Evolutionary conservation across 1,284 basidiomycete species (phyloP).

Genomic region (Cutaneotrichosporon dermatis): DNA sequence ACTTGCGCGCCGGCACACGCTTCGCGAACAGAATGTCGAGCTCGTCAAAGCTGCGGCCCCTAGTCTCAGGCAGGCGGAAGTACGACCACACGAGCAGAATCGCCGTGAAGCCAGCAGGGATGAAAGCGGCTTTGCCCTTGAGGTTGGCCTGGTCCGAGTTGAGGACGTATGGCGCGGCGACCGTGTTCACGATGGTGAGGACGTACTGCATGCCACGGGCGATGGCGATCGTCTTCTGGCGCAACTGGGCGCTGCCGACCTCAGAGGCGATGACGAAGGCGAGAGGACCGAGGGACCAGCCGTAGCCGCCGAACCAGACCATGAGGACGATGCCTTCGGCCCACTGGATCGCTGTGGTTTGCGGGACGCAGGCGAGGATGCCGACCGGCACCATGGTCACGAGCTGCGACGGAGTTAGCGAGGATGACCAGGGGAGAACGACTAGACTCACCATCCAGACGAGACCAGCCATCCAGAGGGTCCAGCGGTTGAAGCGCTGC

Average conservation of each 20-base stretch:
- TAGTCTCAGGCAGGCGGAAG: slow-evolving; percentile 46
- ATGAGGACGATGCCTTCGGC: slow-evolving; percentile 11
- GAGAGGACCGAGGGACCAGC: slow-evolving; percentile 1
- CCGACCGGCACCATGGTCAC: slow-evolving; percentile 48
- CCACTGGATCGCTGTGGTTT: slow-evolving; percentile 1
- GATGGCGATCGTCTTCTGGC: slow-evolving; percentile 53
- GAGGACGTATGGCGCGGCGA: slow-evolving; percentile 15
- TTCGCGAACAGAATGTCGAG: slow-evolving; percentile 42
- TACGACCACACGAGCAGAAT: slow-evolving; percentile 23
- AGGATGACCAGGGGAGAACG: no score
- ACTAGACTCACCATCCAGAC: slow-evolving; percentile 27
- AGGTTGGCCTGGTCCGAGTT: slow-evolving; percentile 19
- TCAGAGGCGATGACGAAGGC: slow-evolving; percentile 47
- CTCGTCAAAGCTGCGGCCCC: slow-evolving; percentile 35
- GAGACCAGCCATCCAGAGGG: slow-evolving; percentile 1
- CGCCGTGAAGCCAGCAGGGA: slow-evolving; percentile 38
- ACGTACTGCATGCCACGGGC: slow-evolving; percentile 50
- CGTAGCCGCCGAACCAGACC: slow-evolving; percentile 7
- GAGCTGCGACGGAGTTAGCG: no score
- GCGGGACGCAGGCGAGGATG: slow-evolving; percentile 36
- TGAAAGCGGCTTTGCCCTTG: slow-evolving; percentile 26
- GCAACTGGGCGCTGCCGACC: slow-evolving; percentile 47
- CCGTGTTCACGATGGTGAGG: slow-evolving; percentile 7
- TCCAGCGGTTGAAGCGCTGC: slow-evolving; percentile 1
- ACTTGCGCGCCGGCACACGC: slow-evolving; percentile 28